Evolutionary conservation across 2,329 filamentous ascomycete species (phyloP).

Genomic region (Nothophaeocryptopus gaeumannii): DNA sequence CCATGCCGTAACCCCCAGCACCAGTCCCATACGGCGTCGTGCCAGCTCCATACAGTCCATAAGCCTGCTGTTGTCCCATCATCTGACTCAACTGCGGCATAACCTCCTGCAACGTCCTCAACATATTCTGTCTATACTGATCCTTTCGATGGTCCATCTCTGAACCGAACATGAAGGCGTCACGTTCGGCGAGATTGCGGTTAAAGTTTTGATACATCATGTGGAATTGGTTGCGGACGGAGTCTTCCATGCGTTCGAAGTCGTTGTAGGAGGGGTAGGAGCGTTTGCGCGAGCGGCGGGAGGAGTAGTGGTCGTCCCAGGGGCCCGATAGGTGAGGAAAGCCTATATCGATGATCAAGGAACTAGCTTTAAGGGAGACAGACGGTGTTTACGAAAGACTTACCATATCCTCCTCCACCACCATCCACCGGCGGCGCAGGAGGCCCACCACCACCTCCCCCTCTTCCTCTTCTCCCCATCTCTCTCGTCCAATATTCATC

Average conservation of each 20-base stretch:
- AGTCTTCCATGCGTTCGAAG: too few relatives aligned
- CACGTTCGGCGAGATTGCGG: constrained; percentile 17
- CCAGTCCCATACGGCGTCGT: too few relatives aligned
- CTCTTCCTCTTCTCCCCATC: constrained; percentile 14
- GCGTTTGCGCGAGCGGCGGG: too few relatives aligned
- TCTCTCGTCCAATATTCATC: constrained; percentile 21
- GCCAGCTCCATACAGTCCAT: background rate
- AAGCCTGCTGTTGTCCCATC: constrained; percentile 7
- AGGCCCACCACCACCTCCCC: constrained; percentile 5
- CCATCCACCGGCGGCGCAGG: constrained; percentile 4
- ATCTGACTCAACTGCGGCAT: constrained; percentile 25
- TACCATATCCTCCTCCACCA: constrained; percentile 5
- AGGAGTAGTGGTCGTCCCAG: too few relatives aligned
- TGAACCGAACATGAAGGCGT: constrained; percentile 26
- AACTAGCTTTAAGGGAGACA: too few relatives aligned
- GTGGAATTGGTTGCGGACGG: constrained; percentile 3
- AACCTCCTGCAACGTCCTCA: constrained; percentile 27
- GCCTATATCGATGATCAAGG: too few relatives aligned
- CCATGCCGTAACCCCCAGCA: constrained; percentile 1
- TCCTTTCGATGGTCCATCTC: constrained; percentile 27
- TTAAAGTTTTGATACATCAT: constrained; percentile 23
- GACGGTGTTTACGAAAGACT: too few relatives aligned
- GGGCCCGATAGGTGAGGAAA: too few relatives aligned
- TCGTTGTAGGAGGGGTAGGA: too few relatives aligned
- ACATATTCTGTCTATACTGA: constrained; percentile 24